Conservation (phyloP, 2,329 filamentous ascomycete genomes). For the Leptographium wingfieldii region DNA sequence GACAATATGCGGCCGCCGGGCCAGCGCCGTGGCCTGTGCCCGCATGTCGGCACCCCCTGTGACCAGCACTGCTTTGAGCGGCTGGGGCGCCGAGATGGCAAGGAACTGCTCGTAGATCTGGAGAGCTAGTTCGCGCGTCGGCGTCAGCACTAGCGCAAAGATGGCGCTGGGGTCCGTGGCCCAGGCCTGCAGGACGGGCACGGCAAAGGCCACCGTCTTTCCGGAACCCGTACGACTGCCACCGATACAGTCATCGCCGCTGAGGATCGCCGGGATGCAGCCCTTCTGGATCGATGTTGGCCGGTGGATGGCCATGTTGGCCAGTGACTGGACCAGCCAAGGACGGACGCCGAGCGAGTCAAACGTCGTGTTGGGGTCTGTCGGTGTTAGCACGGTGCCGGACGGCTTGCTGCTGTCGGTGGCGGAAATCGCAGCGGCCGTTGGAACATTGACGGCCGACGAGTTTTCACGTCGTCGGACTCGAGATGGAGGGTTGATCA, state of each 20-base stretch:
- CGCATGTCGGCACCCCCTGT: constrained; percentile 92
- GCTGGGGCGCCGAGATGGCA: constrained; percentile 78
- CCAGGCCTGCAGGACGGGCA: constrained; percentile 90
- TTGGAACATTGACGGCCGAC: not conserved
- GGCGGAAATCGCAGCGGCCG: not conserved
- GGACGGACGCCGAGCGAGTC: constrained; percentile 60
- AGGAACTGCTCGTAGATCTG: constrained; percentile 96
- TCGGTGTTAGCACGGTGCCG: constrained; percentile 32
- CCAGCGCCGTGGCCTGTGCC: constrained; percentile 72
- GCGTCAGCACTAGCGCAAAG: constrained; percentile 79
- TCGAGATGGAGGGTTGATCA: constrained; percentile 39
- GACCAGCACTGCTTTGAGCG: constrained; percentile 76
- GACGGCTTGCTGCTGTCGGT: not conserved
- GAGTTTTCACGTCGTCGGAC: constrained; percentile 25
- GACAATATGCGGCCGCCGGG: constrained; percentile 74
- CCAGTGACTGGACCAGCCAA: constrained; percentile 78
- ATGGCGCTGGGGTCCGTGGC: constrained; percentile 84
- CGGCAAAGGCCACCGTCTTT: constrained; percentile 93
- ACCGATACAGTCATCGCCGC: constrained; percentile 87
- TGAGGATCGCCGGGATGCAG: constrained; percentile 85
- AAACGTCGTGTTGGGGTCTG: constrained; percentile 52
- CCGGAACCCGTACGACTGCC: constrained; percentile 90
- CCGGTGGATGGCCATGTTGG: constrained; percentile 64
- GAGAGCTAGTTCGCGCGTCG: constrained; percentile 79
- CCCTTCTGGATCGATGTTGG: constrained; percentile 88